Percentiles rank a stretch among this genome's conserved stretches.
These are phyloP conservation scores for Cutaneotrichosporon mucoides DNA, from an alignment of 1,284 basidiomycete genomes.

Conservation along the genomic window DNA sequence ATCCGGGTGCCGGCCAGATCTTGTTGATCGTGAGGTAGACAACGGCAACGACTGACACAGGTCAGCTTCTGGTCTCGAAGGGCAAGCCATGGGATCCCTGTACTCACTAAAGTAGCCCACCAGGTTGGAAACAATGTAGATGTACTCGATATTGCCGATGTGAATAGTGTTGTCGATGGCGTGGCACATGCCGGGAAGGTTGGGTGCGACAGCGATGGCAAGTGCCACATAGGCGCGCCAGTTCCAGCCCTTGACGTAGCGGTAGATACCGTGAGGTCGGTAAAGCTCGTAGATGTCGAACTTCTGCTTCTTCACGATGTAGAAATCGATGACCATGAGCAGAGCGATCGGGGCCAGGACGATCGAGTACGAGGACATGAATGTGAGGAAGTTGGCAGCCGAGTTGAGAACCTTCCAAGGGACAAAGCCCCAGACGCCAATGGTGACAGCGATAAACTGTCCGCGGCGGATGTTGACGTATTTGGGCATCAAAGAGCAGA, in stretches of 20 bases:
- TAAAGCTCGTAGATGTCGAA: conserved; percentile 45
- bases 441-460: conserved; percentile 65
- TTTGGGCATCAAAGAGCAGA: conserved; percentile 55
- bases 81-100: too few species aligned
- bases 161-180: conserved; percentile 35
- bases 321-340: conserved; percentile 46
- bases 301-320: conserved; percentile 29
- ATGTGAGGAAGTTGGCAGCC: conserved; percentile 43
- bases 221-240: conserved; percentile 42
- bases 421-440: conserved; percentile 61
- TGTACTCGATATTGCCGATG: conserved; percentile 40
- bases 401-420: conserved; percentile 45
- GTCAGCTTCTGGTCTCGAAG: too few species aligned
- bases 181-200: conserved; percentile 40
- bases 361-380: conserved; percentile 45
- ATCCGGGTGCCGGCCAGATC: conserved; percentile 11
- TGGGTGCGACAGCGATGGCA: conserved; percentile 37
- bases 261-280: conserved; percentile 46
- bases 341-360: conserved; percentile 42
- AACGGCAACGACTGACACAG: conserved; percentile 2
- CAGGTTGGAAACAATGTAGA: conserved; percentile 25
- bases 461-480: conserved; percentile 73
- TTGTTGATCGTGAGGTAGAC: conserved; percentile 12
- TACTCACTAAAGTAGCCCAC: conserved; percentile 10
- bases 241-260: conserved; percentile 38